Conservation (phyloP, 2,329 filamentous ascomycete genomes). For the Colletotrichum liriopes region DNA sequence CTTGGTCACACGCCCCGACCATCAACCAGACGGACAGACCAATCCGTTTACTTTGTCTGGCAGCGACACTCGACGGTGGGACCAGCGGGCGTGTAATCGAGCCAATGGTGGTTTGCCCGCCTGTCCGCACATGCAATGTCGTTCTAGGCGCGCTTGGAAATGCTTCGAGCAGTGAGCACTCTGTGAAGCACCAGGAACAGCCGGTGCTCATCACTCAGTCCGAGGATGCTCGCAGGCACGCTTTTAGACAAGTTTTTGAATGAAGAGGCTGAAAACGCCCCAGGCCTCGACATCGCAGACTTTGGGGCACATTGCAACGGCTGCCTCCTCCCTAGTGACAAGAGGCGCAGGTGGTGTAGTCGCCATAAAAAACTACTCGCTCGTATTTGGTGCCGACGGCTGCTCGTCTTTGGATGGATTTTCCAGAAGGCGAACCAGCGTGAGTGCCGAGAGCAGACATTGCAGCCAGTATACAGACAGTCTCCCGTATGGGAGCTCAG, state of each 20-base stretch:
- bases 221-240: conserved; percentile 1
- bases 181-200: conserved; percentile 3
- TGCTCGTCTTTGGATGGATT: no score
- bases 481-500: no score
- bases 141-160: conserved; percentile 19
- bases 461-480: no score
- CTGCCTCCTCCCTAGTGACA: background rate
- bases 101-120: conserved; percentile 15
- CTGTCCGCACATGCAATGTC: background rate
- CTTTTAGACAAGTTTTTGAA: background rate
- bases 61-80: conserved; percentile 3
- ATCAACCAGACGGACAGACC: background rate
- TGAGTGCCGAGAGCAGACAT: no score
- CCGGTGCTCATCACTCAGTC: conserved; percentile 1
- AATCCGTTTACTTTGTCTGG: conserved; percentile 7
- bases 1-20: background rate
- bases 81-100: conserved; percentile 21
- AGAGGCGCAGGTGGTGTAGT: background rate
- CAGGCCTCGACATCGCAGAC: background rate
- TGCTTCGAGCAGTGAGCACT: conserved; percentile 8
- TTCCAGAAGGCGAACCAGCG: no score
- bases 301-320: background rate
- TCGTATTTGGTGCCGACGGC: no score
- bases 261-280: conserved; percentile 3
- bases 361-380: background rate